Evolutionary conservation across 805 yeast species (phyloP).

Genomic region (Tetrapisispora taiwanensis): DNA sequence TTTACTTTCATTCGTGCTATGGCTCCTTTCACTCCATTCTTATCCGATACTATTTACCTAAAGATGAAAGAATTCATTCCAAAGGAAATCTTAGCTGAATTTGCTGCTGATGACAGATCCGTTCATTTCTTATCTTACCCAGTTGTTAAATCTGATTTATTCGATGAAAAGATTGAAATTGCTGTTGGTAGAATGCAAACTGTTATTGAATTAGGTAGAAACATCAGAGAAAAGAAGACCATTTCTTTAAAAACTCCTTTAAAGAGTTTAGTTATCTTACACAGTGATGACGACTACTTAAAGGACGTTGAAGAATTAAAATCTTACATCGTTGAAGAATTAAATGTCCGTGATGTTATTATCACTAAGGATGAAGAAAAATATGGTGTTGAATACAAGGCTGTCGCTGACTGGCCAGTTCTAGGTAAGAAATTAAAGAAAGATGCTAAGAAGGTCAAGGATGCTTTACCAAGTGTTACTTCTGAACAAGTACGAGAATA

Average conservation of each 20-base stretch:
- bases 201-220: slow-evolving; percentile 93
- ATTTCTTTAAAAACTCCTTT: slow-evolving; percentile 93
- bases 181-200: slow-evolving; percentile 94
- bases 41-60: slow-evolving; percentile 82
- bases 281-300: slow-evolving; percentile 64
- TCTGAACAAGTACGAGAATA: slow-evolving; percentile 76
- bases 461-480: slow-evolving; percentile 73
- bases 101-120: slow-evolving; percentile 56
- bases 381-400: slow-evolving; percentile 86
- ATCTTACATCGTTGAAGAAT: slow-evolving; percentile 76
- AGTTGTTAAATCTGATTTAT: slow-evolving; percentile 63
- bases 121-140: slow-evolving; percentile 95
- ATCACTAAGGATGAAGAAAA: slow-evolving; percentile 84
- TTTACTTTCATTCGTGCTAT: slow-evolving; percentile 85
- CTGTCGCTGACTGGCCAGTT: slow-evolving; percentile 98
- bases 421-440: slow-evolving; percentile 94
- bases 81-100: slow-evolving; percentile 44
- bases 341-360: slow-evolving; percentile 79
- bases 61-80: slow-evolving; percentile 54
- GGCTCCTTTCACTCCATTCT: slow-evolving; percentile 98
- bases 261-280: slow-evolving; percentile 75
- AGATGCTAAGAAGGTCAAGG: slow-evolving; percentile 90
- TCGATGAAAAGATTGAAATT: slow-evolving; percentile 72
- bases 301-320: slow-evolving; percentile 69
- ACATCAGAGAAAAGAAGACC: slow-evolving; percentile 89